Base-by-base conservation (phyloP, 768 basidiomycete species). In the Rhizopogon vesiculosus region DNA sequence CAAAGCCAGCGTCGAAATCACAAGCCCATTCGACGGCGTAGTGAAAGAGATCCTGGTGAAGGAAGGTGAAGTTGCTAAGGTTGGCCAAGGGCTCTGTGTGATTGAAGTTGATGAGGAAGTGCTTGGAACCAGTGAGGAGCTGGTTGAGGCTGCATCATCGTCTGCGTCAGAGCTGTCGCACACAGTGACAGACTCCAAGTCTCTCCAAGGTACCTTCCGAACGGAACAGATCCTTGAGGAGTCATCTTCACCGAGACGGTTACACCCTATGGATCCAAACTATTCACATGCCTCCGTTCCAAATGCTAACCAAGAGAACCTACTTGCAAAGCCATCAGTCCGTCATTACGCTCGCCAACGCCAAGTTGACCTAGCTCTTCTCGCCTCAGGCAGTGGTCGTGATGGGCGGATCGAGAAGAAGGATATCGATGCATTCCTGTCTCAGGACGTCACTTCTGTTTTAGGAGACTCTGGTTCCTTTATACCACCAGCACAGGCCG, bases 1-100 rank as follows among this genome's bases (percentile, higher is more conserved):
- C 79, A 93, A 93, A 69, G 91, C 91, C 1, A 88, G 84, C 69
- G 91, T 94, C 25, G 92, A 94, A 69, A 93, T 95, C 54, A 94
- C 92, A 3, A 87, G 86, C 55, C 92, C 92, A 1, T 93, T 80
- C 63, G 87, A 92, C 42, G 92, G 92, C 5, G 73, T 84, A 33
- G 74, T 94, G 45, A 84, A 79, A 58, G 79, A 88, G 59, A 69
- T 93, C 6, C 75, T 91, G 1, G 90, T 92, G 16, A 72, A 85
- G 59, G 90, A 91, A 66, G 92, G 92, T 18, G 82, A 91, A 65
- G 78, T 93, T 16, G 90, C 89, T 18, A 91, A 91, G 64, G 92
- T 93, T 16, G 91, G 93, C 33, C 72, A 79, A 18, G 84, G 83
- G 9, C 75, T 94, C 2, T 94, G 91, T 68, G 61, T 85, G 10